These are phyloP conservation scores for Globisporangium perplexum DNA, from an alignment of 352 stramenopile genomes.

Conservation along the genomic window DNA sequence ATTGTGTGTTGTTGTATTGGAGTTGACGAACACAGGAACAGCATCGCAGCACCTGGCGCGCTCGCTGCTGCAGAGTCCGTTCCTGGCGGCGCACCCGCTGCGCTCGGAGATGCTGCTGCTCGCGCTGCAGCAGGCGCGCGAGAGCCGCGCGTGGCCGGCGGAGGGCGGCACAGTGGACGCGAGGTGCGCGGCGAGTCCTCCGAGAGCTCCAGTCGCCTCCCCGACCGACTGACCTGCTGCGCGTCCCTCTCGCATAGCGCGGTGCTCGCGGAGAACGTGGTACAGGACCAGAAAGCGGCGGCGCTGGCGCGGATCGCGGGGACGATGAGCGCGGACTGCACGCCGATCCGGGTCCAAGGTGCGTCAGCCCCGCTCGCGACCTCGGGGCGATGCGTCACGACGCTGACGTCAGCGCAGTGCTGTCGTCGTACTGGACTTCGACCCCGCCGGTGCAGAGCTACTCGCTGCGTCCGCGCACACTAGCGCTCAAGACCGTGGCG, in stretches of 20 bases:
- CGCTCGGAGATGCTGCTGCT: conserved; percentile 30
- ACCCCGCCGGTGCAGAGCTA: conserved; percentile 33
- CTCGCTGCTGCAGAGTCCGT: conserved; percentile 52
- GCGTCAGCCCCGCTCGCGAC: neutral
- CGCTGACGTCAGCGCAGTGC: conserved; percentile 17
- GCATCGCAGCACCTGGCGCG: conserved; percentile 30
- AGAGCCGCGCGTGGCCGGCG: neutral
- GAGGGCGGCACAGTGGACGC: neutral
- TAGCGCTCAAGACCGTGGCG: conserved; percentile 29
- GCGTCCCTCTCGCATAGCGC: conserved; percentile 11
- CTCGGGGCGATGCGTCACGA: no score
- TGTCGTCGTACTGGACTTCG: conserved; percentile 15
- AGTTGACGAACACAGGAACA: neutral
- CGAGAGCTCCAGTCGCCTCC: neutral
- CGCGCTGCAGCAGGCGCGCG: conserved; percentile 20
- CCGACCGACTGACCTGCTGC: neutral
- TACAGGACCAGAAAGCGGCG: conserved; percentile 14
- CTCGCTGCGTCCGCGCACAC: conserved; percentile 25
- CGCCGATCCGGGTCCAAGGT: conserved; percentile 36
- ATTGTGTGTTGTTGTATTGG: neutral
- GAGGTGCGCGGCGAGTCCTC: conserved; percentile 8
- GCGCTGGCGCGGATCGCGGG: conserved; percentile 27
- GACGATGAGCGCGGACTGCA: conserved; percentile 21
- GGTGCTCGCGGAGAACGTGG: conserved; percentile 20
- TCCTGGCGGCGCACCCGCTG: conserved; percentile 33